phyloP scores from a whole-genome alignment of 345 rosid genomes.

The Dovyalis caffra region DNA sequence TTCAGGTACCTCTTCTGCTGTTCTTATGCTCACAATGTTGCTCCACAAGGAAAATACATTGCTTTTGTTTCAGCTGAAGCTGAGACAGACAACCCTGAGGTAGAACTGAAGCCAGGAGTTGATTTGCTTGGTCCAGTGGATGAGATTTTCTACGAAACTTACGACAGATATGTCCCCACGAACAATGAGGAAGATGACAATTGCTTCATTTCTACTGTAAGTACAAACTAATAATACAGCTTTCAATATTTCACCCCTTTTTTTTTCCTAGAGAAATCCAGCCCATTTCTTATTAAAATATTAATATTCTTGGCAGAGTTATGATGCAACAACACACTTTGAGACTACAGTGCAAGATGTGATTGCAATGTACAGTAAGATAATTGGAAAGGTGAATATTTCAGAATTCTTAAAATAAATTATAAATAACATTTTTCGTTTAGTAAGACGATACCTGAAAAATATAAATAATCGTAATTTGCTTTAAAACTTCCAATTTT shows the following conservation, averaged over 20 bases:
- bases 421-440: background rate
- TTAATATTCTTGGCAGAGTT: slow-evolving; percentile 48
- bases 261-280: background rate
- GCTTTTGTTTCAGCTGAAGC: slow-evolving; percentile 95
- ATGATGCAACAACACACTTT: slow-evolving; percentile 86
- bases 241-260: background rate
- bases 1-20: slow-evolving; percentile 92
- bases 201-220: slow-evolving; percentile 83
- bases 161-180: slow-evolving; percentile 71
- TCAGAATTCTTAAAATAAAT: too few relatives aligned
- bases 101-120: slow-evolving; percentile 80
- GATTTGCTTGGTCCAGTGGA: slow-evolving; percentile 73
- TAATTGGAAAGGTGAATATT: slow-evolving; percentile 75
- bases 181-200: slow-evolving; percentile 53
- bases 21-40: slow-evolving; percentile 93
- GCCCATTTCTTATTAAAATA: background rate
- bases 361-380: slow-evolving; percentile 66
- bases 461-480: too few relatives aligned
- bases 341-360: slow-evolving; percentile 79
- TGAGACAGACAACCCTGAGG: slow-evolving; percentile 77
- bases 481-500: too few relatives aligned
- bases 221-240: slow-evolving; percentile 19
- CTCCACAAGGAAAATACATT: slow-evolving; percentile 84
- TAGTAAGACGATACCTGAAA: too few relatives aligned
- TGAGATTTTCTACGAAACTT: slow-evolving; percentile 75